Evolutionary conservation across 2,329 filamentous ascomycete genomes (phyloP).

Genomic region (Allantophomopsis cytisporea): DNA sequence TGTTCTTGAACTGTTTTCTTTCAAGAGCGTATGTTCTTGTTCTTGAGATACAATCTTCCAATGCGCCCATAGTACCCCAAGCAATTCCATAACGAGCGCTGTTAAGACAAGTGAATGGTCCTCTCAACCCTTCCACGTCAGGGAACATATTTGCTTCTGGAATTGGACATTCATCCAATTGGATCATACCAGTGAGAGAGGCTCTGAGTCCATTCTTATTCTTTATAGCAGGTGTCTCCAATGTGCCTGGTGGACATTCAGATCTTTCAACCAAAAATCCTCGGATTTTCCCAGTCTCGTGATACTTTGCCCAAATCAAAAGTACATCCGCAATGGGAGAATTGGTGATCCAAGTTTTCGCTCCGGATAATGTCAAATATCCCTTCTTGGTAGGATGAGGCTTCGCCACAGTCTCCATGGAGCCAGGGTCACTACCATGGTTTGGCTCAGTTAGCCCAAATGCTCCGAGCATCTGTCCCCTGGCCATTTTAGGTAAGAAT

Average conservation of each 20-base stretch:
- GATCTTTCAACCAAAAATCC: slow-evolving; percentile 83
- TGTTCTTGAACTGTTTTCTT: slow-evolving; percentile 89
- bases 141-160: slow-evolving; percentile 90
- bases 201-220: slow-evolving; percentile 91
- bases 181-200: slow-evolving; percentile 95
- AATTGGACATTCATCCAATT: slow-evolving; percentile 82
- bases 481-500: slow-evolving; percentile 68
- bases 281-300: slow-evolving; percentile 84
- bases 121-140: slow-evolving; percentile 69
- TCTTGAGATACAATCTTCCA: slow-evolving; percentile 80
- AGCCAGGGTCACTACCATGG: slow-evolving; percentile 82
- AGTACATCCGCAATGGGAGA: slow-evolving; percentile 78
- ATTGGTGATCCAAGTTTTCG: slow-evolving; percentile 95
- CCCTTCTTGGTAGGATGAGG: slow-evolving; percentile 75
- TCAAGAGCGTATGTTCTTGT: slow-evolving; percentile 82
- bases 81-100: slow-evolving; percentile 88
- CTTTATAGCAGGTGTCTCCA: slow-evolving; percentile 86
- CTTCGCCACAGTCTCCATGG: slow-evolving; percentile 80
- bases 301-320: slow-evolving; percentile 84
- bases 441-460: slow-evolving; percentile 90
- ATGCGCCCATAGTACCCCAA: slow-evolving; percentile 81
- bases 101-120: slow-evolving; percentile 91
- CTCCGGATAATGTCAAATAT: slow-evolving; percentile 63
- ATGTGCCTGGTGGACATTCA: slow-evolving; percentile 72
- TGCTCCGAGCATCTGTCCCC: slow-evolving; percentile 69